Evolutionary conservation across 106 monocot genomes (phyloP).

Genomic region (Dactylorhiza incarnata): DNA sequence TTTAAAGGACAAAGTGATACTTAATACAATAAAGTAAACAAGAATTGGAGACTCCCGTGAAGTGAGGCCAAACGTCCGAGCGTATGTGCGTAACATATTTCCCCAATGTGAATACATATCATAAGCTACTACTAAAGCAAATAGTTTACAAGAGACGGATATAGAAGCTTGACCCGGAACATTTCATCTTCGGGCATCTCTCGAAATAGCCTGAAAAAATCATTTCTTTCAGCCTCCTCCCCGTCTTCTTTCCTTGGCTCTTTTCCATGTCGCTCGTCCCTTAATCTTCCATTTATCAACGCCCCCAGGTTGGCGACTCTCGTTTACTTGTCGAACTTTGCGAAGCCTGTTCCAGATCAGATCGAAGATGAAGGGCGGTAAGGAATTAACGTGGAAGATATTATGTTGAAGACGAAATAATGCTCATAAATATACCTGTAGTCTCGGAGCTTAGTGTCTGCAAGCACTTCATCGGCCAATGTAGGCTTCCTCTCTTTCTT

Average conservation of each 20-base stretch:
- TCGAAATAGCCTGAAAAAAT: not conserved
- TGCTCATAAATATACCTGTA: conserved; percentile 42
- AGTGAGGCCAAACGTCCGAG: no score
- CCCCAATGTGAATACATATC: no score
- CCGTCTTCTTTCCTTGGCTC: conserved; percentile 43
- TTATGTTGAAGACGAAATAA: not conserved
- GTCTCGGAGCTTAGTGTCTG: conserved; percentile 41
- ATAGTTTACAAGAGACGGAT: no score
- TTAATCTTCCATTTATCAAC: conserved; percentile 67
- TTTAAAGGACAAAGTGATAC: no score
- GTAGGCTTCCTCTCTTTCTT: conserved; percentile 86
- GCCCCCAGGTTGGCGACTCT: conserved; percentile 28
- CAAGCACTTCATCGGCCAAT: conserved; percentile 67
- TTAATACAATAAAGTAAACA: no score
- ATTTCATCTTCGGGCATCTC: no score
- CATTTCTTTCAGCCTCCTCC: not conserved
- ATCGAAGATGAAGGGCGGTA: not conserved
- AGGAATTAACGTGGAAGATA: not conserved
- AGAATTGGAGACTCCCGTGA: no score
- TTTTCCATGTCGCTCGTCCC: conserved; percentile 43
- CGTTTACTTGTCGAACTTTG: conserved; percentile 49
- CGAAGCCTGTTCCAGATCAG: conserved; percentile 38
- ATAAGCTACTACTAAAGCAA: no score
- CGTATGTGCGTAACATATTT: no score
- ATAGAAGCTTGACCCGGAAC: no score